Evolutionary conservation across 129 eudicot species (phyloP).

Genomic region (Oenanthe sinensis): DNA sequence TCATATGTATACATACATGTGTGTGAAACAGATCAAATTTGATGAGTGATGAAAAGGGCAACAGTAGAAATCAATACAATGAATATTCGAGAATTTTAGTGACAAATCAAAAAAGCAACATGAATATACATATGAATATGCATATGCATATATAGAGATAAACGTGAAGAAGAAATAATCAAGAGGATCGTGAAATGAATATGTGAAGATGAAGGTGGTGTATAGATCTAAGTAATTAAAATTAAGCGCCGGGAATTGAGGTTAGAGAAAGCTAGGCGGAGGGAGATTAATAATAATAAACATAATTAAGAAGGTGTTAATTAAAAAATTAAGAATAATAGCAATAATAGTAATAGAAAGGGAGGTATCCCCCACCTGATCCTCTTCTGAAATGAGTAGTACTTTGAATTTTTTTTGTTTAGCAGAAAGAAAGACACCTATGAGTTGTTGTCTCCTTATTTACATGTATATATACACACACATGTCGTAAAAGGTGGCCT

Average conservation of each 20-base stretch:
- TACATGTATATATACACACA: not conserved
- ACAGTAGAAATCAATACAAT: not conserved
- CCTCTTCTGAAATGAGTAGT: not conserved
- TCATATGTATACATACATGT: not conserved
- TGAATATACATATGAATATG: not conserved
- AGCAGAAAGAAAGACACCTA: not conserved
- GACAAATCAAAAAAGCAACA: not conserved
- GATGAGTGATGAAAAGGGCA: not conserved
- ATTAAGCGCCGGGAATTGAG: not conserved
- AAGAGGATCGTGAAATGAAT: not conserved
- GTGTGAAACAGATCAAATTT: not conserved
- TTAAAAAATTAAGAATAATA: too few species aligned
- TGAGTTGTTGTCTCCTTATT: not conserved
- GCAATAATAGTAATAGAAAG: not conserved
- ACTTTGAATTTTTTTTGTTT: not conserved
- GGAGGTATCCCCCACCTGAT: conserved; percentile 8
- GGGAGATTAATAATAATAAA: not conserved
- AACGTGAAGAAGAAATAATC: not conserved
- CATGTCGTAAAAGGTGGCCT: too few species aligned
- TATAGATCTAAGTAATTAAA: not conserved
- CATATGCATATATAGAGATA: not conserved
- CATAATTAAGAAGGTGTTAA: too few species aligned
- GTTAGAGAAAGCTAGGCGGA: too few species aligned
- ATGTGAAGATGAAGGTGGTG: not conserved
- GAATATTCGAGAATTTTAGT: not conserved